Percentiles rank a stretch among this genome's conserved stretches.
phyloP scores from a whole-genome alignment of 257 asterid species.

The Nicotiana knightiana region DNA sequence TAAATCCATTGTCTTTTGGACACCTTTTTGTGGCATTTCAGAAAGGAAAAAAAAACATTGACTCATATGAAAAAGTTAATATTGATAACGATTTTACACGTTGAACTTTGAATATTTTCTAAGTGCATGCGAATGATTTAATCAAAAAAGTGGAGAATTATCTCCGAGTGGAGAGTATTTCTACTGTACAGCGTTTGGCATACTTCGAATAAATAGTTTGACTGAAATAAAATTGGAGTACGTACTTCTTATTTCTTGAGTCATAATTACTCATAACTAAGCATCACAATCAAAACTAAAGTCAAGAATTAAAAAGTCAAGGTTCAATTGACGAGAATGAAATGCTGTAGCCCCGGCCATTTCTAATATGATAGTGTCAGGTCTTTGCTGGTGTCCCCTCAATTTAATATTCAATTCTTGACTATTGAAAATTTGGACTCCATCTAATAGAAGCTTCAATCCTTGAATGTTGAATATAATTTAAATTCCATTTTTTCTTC shows the following conservation, averaged over 20 bases:
- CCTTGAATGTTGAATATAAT: constrained; percentile 6
- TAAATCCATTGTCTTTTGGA: not conserved
- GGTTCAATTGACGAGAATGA: not conserved
- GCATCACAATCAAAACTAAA: not conserved
- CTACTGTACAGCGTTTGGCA: not conserved
- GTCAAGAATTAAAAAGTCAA: not conserved
- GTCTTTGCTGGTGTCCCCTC: not conserved
- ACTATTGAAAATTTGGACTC: not conserved
- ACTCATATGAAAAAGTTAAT: not conserved
- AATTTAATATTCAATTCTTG: not conserved
- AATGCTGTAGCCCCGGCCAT: not conserved
- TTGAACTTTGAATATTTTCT: not conserved
- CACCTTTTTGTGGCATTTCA: not conserved
- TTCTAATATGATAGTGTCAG: not conserved
- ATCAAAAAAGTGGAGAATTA: not conserved
- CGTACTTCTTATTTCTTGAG: not conserved
- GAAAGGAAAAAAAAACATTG: not conserved
- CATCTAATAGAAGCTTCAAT: constrained; percentile 5
- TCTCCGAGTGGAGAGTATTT: not conserved
- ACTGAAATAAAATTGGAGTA: not conserved
- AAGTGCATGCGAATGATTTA: not conserved
- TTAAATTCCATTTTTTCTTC: not conserved
- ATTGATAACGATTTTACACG: not conserved
- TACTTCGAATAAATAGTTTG: not conserved
- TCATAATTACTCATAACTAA: not conserved